Evolutionary conservation across 83 land plant genomes (phyloP), one percentile per base, ranked within the genome.

Genomic region (Picea engelmannii): DNA sequence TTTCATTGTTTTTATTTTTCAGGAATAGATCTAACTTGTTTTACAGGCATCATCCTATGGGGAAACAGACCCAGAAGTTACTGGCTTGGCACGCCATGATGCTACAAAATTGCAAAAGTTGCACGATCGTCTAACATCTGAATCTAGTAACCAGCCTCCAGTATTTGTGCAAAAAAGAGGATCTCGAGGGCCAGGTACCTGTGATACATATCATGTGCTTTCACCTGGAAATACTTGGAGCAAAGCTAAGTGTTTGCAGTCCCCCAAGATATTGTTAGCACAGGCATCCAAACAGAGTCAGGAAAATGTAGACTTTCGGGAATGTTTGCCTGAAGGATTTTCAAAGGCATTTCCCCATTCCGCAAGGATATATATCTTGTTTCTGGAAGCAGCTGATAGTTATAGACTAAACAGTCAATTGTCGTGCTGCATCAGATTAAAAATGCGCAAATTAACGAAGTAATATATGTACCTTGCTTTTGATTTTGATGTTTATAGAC

Each of bases 341-440:
- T 85, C 79, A 62, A 84, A 76, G 27, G 62, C 58, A 17, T 87
- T 84, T 68, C 82, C 89, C n/a, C 86, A 81, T 64, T 60, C 86
- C 58, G 23, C 85, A 66, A 44, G 89, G 44, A 74, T 75, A 2
- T 84, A 87, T 62, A 62, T 84, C 64, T 87, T 86, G 89, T 85
- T 87, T 80, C 66, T 87, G 66, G 84, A 87, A 78, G 89, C 86
- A 20, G 86, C 89, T n/a, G 89, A 87, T 66, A 87, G 89, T 82
- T 74, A 87, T 84, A 81, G 87, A 27, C 61, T 84, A 65, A 87
- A 64, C 59, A 84, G 76, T n/a, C 89, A 87, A 42, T 78, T 87
- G 73, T 70, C 81, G 17, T 87, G 89, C 84, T 81, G 86, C 80
- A 81, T 87, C 27, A 81, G 79, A 71, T 81, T 63, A 49, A 87